These are phyloP conservation scores for Mycosarcoma mackinlayi DNA, from an alignment of 1,284 basidiomycete species.

Conservation along the genomic window DNA sequence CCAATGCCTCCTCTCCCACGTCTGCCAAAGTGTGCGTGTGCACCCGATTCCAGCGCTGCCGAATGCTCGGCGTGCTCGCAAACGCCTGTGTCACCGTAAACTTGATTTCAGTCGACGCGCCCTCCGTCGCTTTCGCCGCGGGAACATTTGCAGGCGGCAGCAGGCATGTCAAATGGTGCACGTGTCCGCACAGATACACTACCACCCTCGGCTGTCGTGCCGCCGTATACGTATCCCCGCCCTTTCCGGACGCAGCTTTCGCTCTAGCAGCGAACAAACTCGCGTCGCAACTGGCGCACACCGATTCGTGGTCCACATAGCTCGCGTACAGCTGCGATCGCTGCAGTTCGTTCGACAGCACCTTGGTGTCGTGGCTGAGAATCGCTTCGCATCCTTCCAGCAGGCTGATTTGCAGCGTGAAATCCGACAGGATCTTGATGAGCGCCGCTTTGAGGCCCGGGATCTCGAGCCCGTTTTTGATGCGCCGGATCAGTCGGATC, in stretches of 20 bases:
- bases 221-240: conserved; percentile 14
- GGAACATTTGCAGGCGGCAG: conserved; percentile 33
- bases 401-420: conserved; percentile 76
- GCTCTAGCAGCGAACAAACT: conserved; percentile 35
- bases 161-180: conserved; percentile 57
- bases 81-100: conserved; percentile 43
- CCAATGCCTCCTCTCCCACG: not conserved
- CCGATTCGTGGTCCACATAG: conserved; percentile 44
- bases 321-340: conserved; percentile 43
- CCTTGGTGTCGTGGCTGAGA: conserved; percentile 51
- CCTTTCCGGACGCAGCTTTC: not conserved
- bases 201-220: conserved; percentile 33
- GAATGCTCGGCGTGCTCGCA: conserved; percentile 16
- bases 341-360: conserved; percentile 48
- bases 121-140: not conserved
- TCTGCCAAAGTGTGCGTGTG: not conserved
- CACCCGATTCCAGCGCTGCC: conserved; percentile 25
- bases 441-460: conserved; percentile 91
- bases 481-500: conserved; percentile 89
- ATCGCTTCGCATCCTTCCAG: conserved; percentile 61
- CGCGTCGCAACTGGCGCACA: conserved; percentile 46
- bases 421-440: conserved; percentile 96
- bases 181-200: conserved; percentile 62
- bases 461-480: conserved; percentile 95
- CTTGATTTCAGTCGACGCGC: conserved; percentile 7